Conservation (phyloP, 768 basidiomycete species). For the Pholiota microspora region DNA sequence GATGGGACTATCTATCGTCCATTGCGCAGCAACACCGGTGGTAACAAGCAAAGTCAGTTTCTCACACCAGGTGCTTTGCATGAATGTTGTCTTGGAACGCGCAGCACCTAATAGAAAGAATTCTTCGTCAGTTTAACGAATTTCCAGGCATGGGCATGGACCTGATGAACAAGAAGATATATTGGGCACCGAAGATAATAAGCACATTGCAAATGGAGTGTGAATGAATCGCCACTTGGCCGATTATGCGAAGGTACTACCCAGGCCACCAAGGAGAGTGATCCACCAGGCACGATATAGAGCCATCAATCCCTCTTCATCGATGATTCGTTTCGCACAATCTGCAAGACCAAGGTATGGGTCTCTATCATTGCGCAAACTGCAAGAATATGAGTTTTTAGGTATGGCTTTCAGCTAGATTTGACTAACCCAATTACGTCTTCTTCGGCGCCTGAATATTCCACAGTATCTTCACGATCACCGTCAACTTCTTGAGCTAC, state of each 20-base stretch:
- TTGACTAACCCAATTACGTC: constrained; percentile 78
- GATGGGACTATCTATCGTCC: background rate
- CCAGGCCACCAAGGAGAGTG: constrained; percentile 61
- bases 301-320: constrained; percentile 75
- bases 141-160: background rate
- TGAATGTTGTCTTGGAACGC: background rate
- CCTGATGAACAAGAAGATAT: background rate
- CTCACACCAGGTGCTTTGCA: background rate
- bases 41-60: background rate
- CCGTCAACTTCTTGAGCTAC: constrained; percentile 72
- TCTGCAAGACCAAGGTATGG: constrained; percentile 76
- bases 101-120: background rate
- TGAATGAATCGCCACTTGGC: background rate
- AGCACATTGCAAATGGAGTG: background rate
- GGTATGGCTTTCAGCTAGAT: background rate
- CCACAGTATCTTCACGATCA: constrained; percentile 54
- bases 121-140: background rate
- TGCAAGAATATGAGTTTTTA: constrained; percentile 24
- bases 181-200: background rate
- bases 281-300: constrained; percentile 89
- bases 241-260: constrained; percentile 47
- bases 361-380: constrained; percentile 73
- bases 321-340: constrained; percentile 71
- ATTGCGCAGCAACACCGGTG: constrained; percentile 1
- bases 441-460: constrained; percentile 70